Percentiles rank a stretch among this genome's conserved stretches.
These are phyloP conservation scores for Tricholoma sp. DNA, from an alignment of 768 basidiomycete genomes.

Conservation along the genomic window DNA sequence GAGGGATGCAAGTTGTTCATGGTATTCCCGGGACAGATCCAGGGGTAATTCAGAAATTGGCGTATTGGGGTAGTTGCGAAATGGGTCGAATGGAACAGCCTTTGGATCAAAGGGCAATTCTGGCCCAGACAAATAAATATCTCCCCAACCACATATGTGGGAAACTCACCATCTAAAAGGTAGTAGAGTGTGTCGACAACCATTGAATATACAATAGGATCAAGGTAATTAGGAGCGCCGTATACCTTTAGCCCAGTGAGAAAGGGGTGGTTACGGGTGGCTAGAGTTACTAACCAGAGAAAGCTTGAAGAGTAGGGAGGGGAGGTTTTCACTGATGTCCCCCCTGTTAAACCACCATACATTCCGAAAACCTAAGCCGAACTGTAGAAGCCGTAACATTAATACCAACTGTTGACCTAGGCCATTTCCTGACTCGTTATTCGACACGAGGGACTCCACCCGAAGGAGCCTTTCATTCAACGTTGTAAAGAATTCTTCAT, in stretches of 20 bases:
- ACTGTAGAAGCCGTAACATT: slow-evolving; percentile 65
- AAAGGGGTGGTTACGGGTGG: slow-evolving; percentile 6
- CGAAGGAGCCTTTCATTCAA: slow-evolving; percentile 42
- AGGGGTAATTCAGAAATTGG: slow-evolving; percentile 45
- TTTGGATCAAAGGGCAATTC: slow-evolving; percentile 62
- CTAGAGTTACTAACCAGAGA: slow-evolving; percentile 40
- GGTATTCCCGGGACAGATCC: slow-evolving; percentile 54
- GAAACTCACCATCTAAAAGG: slow-evolving; percentile 60
- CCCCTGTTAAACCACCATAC: slow-evolving; percentile 50
- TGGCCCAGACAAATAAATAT: slow-evolving; percentile 20
- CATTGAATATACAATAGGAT: slow-evolving; percentile 56
- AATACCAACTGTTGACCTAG: slow-evolving; percentile 45
- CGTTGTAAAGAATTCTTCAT: slow-evolving; percentile 51
- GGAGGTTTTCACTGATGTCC: slow-evolving; percentile 39
- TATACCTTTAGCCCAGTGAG: slow-evolving; percentile 37
- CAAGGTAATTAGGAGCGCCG: slow-evolving; percentile 46
- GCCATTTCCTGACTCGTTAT: slow-evolving; percentile 15
- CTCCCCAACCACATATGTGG: background rate
- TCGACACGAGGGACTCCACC: slow-evolving; percentile 31
- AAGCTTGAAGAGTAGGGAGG: slow-evolving; percentile 41
- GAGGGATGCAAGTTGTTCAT: slow-evolving; percentile 51
- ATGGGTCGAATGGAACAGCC: slow-evolving; percentile 52
- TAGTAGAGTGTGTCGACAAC: slow-evolving; percentile 72
- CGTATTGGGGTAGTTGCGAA: slow-evolving; percentile 55
- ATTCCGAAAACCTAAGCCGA: slow-evolving; percentile 60